Conservation (phyloP, 116 monocot genomes). For the Iris pallida region DNA sequence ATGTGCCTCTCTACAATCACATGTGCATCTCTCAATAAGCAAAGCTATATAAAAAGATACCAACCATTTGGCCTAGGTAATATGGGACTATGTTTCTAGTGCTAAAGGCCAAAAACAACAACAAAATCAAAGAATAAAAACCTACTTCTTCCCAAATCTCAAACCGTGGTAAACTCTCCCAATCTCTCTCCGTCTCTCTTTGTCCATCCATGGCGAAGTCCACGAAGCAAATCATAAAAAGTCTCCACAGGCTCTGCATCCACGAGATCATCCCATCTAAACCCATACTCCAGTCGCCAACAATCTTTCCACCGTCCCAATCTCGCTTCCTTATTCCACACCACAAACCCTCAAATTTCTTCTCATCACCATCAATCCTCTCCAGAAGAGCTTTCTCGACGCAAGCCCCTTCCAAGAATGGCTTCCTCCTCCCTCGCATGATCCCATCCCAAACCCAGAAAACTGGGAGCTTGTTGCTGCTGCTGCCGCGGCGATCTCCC, state of each 20-base stretch:
- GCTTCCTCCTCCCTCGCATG: conserved; percentile 13
- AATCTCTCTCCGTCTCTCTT: not conserved
- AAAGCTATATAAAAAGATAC: no score
- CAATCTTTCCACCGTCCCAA: no score
- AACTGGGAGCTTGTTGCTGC: not conserved
- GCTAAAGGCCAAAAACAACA: no score
- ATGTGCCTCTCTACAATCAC: no score
- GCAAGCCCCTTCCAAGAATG: conserved; percentile 15
- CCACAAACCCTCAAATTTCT: not conserved
- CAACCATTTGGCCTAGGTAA: no score
- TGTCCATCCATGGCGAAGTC: conserved; percentile 28
- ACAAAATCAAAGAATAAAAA: no score
- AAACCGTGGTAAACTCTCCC: no score
- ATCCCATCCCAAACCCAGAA: conserved; percentile 7
- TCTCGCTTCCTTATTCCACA: not conserved
- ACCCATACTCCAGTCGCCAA: conserved; percentile 11
- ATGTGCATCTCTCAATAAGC: no score
- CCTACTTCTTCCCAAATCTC: no score
- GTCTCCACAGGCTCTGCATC: conserved; percentile 24
- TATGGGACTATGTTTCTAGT: no score
- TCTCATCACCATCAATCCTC: not conserved
- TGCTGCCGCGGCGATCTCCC: conserved; percentile 12
- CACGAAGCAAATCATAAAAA: conserved; percentile 19
- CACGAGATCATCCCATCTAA: conserved; percentile 20
- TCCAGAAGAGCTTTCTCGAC: not conserved